Evolutionary conservation across 164 flowering plant genomes (phyloP), one percentile per base, ranked within the genome.

Genomic region (Warburgia ugandensis): DNA sequence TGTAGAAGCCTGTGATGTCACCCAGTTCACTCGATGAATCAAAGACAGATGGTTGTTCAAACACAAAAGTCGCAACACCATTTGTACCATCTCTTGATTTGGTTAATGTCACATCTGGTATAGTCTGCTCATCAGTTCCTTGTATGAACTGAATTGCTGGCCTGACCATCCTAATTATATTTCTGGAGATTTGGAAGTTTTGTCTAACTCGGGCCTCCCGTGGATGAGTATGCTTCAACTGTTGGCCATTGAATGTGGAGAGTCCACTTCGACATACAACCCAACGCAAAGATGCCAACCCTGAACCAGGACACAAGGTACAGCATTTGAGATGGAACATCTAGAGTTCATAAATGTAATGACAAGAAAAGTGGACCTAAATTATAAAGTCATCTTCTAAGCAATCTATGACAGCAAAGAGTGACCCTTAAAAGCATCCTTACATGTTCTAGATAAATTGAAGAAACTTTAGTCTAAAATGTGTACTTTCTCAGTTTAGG

Each of bases 131-230:
- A 60, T 87, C 88, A 7, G 80, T 80, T 38, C 98, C 98, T 72
- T 85, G 95, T 26, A 92, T 83, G 73, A 92, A 92, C 69, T 92
- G 98, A 52, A 91, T 85, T n/a, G 67, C 61, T 23, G 98, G 98
- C 61, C 70, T 77, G 6, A 64, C 90, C 95, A 77, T 77, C 90
- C 75, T 76, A 21, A 22, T 67, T 31, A 83, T 50, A 5, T 56
- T 22, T 52, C 71, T 50, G 11, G 62, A 30, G n/a, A 27, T 46
- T 25, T 50, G 60, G n/a, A 51, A 58, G 21, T 36, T 67, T 45
- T 36, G 60, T 32, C 57, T 66, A 2, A 50, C 29, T 16, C 47
- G 35, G 6, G 58, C 9, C 37, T 61, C 36, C 29, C 33, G 60
- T 29, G 65, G 52, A 32, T 23, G 66, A 17, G 71, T 48, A 54